phyloP scores from a whole-genome alignment of 2,329 filamentous ascomycete species.

The Epichloe uncinata region DNA sequence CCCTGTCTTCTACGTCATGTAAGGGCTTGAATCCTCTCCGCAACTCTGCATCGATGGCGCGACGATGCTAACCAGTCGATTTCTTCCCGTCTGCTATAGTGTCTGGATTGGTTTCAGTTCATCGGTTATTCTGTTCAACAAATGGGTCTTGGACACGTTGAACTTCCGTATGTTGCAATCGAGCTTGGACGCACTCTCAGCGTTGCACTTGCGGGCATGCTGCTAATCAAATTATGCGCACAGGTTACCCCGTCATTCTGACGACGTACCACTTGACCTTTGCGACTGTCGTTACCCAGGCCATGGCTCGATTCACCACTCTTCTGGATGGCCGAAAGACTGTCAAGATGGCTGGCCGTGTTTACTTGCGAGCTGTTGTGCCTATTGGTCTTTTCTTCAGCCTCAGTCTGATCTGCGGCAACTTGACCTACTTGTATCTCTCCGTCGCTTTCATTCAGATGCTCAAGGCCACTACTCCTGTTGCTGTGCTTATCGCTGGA shows the following conservation, averaged over 20 bases:
- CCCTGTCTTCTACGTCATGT: conserved; percentile 74
- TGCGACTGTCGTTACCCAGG: conserved; percentile 85
- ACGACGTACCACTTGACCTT: conserved; percentile 95
- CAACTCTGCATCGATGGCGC: neutral
- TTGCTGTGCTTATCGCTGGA: conserved; percentile 79
- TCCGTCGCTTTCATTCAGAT: conserved; percentile 98
- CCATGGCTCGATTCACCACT: conserved; percentile 79
- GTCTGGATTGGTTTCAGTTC: conserved; percentile 89
- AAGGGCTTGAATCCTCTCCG: conserved; percentile 17
- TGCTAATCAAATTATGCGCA: neutral
- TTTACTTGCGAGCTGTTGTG: conserved; percentile 87
- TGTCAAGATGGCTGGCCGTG: conserved; percentile 90
- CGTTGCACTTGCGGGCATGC: neutral
- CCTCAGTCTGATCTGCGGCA: conserved; percentile 89
- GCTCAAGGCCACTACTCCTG: conserved; percentile 96
- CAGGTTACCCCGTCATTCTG: conserved; percentile 64
- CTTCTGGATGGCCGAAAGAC: conserved; percentile 89
- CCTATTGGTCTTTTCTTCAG: conserved; percentile 95
- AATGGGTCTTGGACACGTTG: conserved; percentile 83
- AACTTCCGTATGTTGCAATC: conserved; percentile 46
- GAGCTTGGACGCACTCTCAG: neutral
- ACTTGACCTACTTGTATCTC: conserved; percentile 88
- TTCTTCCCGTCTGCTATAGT: conserved; percentile 32
- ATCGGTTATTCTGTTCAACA: conserved; percentile 97
- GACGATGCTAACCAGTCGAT: neutral